A percentile compares a stretch with the other conserved stretches of the same genome.
Evolutionary conservation across 139 green algal genomes (phyloP).

Genomic region (Klebsormidium nitens): DNA sequence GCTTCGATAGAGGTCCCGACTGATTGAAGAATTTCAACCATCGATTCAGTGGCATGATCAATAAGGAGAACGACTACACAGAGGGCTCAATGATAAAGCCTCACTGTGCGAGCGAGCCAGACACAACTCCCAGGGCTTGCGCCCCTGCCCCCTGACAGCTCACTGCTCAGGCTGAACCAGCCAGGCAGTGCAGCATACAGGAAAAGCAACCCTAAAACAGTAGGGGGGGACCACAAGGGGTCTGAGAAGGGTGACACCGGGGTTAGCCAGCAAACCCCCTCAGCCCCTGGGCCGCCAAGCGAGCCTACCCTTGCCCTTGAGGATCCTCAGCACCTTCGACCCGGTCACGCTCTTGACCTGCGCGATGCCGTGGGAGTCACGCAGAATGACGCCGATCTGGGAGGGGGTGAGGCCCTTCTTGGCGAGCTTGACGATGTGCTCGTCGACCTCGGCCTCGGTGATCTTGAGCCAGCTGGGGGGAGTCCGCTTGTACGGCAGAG

Average conservation of each 20-base stretch:
- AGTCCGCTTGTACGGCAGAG: constrained; percentile 91
- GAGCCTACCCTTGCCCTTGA: constrained; percentile 69
- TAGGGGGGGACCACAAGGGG: no score
- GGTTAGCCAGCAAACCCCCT: no score
- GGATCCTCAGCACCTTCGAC: constrained; percentile 95
- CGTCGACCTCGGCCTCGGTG: constrained; percentile 56
- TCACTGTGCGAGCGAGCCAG: no score
- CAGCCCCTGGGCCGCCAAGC: not conserved
- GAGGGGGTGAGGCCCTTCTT: constrained; percentile 97
- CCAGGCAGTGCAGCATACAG: constrained; percentile 33
- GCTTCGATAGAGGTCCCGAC: no score
- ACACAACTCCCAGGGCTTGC: no score
- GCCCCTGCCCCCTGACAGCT: constrained; percentile 24
- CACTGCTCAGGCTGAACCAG: constrained; percentile 17
- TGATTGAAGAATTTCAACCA: no score
- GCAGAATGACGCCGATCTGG: constrained; percentile 93
- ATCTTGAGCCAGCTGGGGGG: constrained; percentile 85
- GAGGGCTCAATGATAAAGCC: no score
- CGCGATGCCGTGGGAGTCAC: constrained; percentile 90
- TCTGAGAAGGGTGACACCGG: no score
- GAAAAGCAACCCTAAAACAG: no score
- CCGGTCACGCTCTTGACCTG: constrained; percentile 83
- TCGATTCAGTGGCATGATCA: no score
- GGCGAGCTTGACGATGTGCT: constrained; percentile 92
- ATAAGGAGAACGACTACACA: no score